Evolutionary conservation across 495 filamentous ascomycete species (phyloP).

Genomic region (Daldinia caldariorum): DNA sequence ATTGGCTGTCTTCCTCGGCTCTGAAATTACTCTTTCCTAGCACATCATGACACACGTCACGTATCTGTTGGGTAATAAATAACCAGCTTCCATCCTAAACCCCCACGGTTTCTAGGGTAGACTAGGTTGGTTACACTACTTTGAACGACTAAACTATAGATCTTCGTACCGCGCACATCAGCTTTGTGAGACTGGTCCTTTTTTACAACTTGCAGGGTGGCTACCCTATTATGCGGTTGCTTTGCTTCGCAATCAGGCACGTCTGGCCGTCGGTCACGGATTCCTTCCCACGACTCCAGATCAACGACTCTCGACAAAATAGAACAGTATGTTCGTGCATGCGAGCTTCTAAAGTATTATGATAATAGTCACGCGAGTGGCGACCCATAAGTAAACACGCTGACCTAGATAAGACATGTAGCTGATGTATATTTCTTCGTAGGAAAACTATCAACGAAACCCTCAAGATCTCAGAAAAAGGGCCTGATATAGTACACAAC

Average conservation of each 20-base stretch:
- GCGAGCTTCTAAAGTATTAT: neutral
- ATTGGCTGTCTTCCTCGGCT: constrained; percentile 39
- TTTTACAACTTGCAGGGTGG: constrained; percentile 24
- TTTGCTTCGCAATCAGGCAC: constrained; percentile 35
- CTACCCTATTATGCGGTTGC: constrained; percentile 27
- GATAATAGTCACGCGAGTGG: neutral
- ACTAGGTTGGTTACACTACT: constrained; percentile 34
- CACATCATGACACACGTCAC: constrained; percentile 21
- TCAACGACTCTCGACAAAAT: constrained; percentile 6
- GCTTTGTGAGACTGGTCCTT: constrained; percentile 16
- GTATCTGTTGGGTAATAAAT: constrained; percentile 16
- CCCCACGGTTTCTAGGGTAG: constrained; percentile 41
- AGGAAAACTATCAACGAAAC: constrained; percentile 4
- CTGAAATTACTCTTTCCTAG: constrained; percentile 44
- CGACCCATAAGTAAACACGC: constrained; percentile 1
- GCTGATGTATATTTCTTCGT: neutral
- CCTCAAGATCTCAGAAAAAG: neutral
- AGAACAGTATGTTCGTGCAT: neutral
- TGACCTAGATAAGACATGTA: constrained; percentile 3
- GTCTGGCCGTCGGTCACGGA: constrained; percentile 34
- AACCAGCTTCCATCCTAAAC: constrained; percentile 21
- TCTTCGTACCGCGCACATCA: constrained; percentile 18
- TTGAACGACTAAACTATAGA: constrained; percentile 18
- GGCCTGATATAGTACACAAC: constrained; percentile 12
- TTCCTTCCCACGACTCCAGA: constrained; percentile 24